phyloP scores from a whole-genome alignment of 2,329 filamentous ascomycete genomes.

The Phyllosticta capitalensis region DNA sequence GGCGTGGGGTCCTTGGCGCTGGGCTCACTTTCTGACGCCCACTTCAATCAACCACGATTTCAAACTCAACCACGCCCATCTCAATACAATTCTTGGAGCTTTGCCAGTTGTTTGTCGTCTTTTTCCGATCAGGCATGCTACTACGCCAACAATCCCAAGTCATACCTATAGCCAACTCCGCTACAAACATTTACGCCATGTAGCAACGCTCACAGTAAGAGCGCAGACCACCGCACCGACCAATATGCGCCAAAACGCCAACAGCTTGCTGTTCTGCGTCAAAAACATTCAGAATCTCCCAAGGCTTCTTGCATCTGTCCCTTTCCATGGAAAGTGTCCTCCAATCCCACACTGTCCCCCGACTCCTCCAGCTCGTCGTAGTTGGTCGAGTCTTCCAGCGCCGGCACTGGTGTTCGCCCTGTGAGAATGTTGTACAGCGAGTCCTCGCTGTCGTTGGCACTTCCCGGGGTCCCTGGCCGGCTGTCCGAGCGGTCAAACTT shows the following conservation, averaged over 20 bases:
- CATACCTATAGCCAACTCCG: not conserved
- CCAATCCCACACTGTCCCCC: conserved; percentile 15
- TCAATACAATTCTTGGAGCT: not conserved
- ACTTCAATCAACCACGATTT: too few relatives aligned
- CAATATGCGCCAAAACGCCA: not conserved
- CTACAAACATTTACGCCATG: not conserved
- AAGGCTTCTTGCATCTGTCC: conserved; percentile 11
- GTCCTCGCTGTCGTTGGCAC: conserved; percentile 33
- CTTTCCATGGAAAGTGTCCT: conserved; percentile 7
- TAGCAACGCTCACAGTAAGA: not conserved
- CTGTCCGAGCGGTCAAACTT: conserved; percentile 15
- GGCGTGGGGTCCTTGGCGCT: not conserved
- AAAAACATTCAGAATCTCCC: conserved; percentile 9
- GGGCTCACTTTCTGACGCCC: not conserved
- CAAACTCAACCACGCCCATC: too few relatives aligned
- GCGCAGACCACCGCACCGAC: not conserved
- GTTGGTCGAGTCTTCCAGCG: conserved; percentile 14
- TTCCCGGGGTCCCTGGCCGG: conserved; percentile 18
- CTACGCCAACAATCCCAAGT: not conserved
- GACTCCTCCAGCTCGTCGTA: conserved; percentile 18
- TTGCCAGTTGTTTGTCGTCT: not conserved
- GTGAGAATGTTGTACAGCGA: conserved; percentile 40
- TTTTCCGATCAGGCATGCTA: not conserved
- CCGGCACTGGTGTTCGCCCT: conserved; percentile 34
- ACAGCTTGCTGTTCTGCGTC: not conserved